Conservation (phyloP, 331 rosid species). For the Rhamnella rubrinervis region DNA sequence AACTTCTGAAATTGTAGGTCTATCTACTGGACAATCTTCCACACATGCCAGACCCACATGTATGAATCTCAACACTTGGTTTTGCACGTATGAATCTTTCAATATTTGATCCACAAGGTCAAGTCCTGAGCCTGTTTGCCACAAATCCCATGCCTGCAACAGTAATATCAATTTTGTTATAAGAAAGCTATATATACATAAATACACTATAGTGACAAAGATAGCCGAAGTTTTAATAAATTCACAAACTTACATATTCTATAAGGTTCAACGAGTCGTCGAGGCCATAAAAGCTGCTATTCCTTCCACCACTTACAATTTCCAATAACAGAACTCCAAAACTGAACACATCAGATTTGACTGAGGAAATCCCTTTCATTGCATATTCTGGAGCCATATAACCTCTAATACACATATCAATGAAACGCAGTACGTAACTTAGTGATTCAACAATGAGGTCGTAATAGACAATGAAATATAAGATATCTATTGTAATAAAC, state of each 20-base stretch:
- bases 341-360: too few species aligned
- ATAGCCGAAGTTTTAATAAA: background rate
- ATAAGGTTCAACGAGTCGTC: background rate
- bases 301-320: background rate
- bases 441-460: background rate
- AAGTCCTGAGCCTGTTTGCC: background rate
- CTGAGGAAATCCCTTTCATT: background rate
- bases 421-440: background rate
- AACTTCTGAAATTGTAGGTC: conserved; percentile 14
- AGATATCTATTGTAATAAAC: background rate
- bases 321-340: background rate
- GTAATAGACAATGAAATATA: background rate
- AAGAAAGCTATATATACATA: too few species aligned
- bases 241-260: background rate
- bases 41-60: conserved; percentile 1
- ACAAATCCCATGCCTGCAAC: conserved; percentile 15
- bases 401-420: background rate
- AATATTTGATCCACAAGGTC: background rate
- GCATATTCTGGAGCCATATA: conserved; percentile 6
- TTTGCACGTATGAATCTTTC: background rate
- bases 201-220: background rate
- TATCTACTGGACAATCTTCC: background rate
- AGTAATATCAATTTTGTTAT: background rate
- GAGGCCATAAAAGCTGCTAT: background rate
- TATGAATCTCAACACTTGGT: background rate